Conservation (phyloP, 2,329 filamentous ascomycete genomes). For the Xylariaceae sp. region DNA sequence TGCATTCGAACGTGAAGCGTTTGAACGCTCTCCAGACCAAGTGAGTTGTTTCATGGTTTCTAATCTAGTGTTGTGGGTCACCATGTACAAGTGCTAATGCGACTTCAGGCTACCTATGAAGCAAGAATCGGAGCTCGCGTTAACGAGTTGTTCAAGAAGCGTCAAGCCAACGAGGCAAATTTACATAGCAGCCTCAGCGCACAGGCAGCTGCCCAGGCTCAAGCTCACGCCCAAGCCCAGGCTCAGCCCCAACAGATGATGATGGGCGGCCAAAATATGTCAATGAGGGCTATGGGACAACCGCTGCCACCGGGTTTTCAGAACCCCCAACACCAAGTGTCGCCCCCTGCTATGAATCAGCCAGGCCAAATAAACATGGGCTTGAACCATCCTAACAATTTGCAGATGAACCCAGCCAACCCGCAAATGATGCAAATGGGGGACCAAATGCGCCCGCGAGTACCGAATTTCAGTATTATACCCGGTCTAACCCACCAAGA, state of each 20-base stretch:
- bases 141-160: conserved; percentile 44
- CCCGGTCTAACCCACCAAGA: conserved; percentile 40
- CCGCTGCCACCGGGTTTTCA: conserved; percentile 50
- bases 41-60: conserved; percentile 34
- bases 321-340: conserved; percentile 54
- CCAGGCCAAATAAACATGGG: conserved; percentile 39
- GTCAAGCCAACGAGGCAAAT: conserved; percentile 44
- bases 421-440: conserved; percentile 36
- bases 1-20: conserved; percentile 44
- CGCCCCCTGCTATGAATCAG: conserved; percentile 40
- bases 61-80: no score
- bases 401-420: conserved; percentile 24
- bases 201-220: conserved; percentile 37
- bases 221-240: conserved; percentile 36
- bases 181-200: conserved; percentile 46
- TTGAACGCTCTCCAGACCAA: conserved; percentile 41
- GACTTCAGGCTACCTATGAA: conserved; percentile 44
- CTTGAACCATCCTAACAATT: conserved; percentile 36
- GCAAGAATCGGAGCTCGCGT: conserved; percentile 41
- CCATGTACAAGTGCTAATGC: conserved; percentile 11
- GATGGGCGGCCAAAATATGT: conserved; percentile 50
- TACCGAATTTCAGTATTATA: conserved; percentile 31
- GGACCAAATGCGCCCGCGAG: conserved; percentile 25
- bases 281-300: conserved; percentile 47
- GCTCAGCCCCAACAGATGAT: conserved; percentile 38